Base-by-base conservation (phyloP, 1,284 basidiomycete species). In the Leccinum pachyderme region DNA sequence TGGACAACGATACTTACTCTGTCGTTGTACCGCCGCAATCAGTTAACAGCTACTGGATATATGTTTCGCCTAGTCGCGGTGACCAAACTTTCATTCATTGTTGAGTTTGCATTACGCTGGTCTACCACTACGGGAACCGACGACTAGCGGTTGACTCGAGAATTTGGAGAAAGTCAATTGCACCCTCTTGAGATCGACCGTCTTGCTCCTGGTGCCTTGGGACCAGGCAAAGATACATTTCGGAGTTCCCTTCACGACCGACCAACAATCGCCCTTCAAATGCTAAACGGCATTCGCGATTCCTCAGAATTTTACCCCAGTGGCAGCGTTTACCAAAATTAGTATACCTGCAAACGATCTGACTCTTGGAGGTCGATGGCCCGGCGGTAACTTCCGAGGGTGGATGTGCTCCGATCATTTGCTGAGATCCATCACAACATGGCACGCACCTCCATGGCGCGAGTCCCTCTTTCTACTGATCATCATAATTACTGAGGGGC, bases 211-310 rank as follows among this genome's bases (percentile, higher is more conserved):
- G 77, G 74, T 2, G 32, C 53, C 4, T 63, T 65, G 4, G 63
- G 63, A 22, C 56, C 68, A 5, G 77, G 71, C 2, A 72, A 70
- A 46, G 75, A 18, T 18, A 18, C 18, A 18, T 18, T 1, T 18
- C 18, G 70, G 69, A 15, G 61, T 59, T 28, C 44, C 63, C 6
- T 81, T 69, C 58, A 55, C 51, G 7, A 65, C 75, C 80, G 80
- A 4, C 70, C 68, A 1, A 67, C 70, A 0, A 80, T 80, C 0
- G 75, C 81, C 1, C 71, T 82, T 31, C 81, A 83, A 55, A 77
- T 83, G 46, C 62, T 83, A 33, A 80, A 77, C 51, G 81, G 81
- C 5, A 69, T 75, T 7, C 64, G 65, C 46, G 69, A 72, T 37
- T 73, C 78, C 15, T 63, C 70, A 12, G 69, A 76, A n/a, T 67